Conservation (phyloP, 441 rosid genomes). For the Erodium texanum region DNA sequence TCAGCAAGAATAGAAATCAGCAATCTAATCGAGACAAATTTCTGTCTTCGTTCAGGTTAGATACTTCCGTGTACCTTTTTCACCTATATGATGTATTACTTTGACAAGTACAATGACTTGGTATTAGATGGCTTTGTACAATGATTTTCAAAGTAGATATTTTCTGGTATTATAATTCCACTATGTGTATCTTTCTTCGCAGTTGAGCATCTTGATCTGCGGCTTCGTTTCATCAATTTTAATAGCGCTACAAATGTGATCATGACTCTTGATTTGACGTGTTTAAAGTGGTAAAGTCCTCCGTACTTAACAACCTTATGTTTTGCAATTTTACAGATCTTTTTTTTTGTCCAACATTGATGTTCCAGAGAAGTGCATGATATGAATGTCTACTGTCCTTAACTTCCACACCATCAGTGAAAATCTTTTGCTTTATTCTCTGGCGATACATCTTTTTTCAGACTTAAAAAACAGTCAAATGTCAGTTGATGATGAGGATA, state of each 20-base stretch:
- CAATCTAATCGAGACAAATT: conserved; percentile 44
- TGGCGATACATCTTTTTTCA: neutral
- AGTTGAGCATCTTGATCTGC: conserved; percentile 67
- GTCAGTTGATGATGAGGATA: neutral
- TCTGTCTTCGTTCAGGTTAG: conserved; percentile 54
- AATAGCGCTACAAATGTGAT: conserved; percentile 41
- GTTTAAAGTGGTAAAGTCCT: conserved; percentile 58
- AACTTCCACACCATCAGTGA: neutral
- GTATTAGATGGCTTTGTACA: neutral
- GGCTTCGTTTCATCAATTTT: conserved; percentile 47
- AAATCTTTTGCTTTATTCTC: neutral
- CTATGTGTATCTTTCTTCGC: conserved; percentile 17
- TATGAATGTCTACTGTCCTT: neutral
- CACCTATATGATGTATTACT: neutral
- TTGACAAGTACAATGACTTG: neutral
- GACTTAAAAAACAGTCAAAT: neutral
- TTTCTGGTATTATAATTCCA: neutral
- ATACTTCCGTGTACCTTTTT: neutral
- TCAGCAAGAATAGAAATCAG: conserved; percentile 48
- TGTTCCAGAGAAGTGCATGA: neutral
- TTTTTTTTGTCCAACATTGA: neutral
- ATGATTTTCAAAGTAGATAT: neutral
- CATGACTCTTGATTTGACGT: conserved; percentile 51
- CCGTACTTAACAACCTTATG: neutral
- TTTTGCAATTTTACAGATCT: neutral